These are phyloP conservation scores for Phaffia tasmanica DNA, from an alignment of 768 basidiomycete genomes.

Conservation along the genomic window DNA sequence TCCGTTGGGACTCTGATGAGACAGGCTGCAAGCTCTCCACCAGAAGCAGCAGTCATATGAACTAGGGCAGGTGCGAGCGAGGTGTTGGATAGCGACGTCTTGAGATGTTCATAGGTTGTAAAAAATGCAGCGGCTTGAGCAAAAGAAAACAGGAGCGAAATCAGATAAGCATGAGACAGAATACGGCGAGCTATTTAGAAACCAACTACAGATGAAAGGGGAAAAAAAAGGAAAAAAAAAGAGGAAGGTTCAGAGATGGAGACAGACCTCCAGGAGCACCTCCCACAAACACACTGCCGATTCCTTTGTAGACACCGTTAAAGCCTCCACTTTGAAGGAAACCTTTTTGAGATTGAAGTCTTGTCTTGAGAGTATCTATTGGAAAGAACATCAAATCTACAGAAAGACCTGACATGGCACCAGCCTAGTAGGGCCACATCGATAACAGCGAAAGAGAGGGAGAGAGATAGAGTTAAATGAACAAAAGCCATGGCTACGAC, in stretches of 20 bases:
- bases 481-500: neutral
- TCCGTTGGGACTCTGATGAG: conserved; percentile 90
- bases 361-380: conserved; percentile 91
- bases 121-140: conserved; percentile 82
- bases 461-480: neutral
- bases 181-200: neutral
- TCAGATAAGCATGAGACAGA: neutral
- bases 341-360: conserved; percentile 77
- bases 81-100: conserved; percentile 40
- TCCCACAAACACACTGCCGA: conserved; percentile 88
- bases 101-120: conserved; percentile 81
- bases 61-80: conserved; percentile 46
- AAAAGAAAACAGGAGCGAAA: neutral
- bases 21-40: conserved; percentile 64
- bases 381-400: conserved; percentile 96
- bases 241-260: neutral
- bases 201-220: neutral
- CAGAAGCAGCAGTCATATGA: conserved; percentile 48
- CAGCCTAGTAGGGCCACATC: conserved; percentile 47
- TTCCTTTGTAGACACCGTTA: conserved; percentile 77
- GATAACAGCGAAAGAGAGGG: no score
- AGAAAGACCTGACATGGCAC: conserved; percentile 79
- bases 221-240: neutral
- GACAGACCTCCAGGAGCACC: conserved; percentile 82
- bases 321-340: conserved; percentile 79